phyloP scores from a whole-genome alignment of 768 basidiomycete species.

The Tremella mesenterica region DNA sequence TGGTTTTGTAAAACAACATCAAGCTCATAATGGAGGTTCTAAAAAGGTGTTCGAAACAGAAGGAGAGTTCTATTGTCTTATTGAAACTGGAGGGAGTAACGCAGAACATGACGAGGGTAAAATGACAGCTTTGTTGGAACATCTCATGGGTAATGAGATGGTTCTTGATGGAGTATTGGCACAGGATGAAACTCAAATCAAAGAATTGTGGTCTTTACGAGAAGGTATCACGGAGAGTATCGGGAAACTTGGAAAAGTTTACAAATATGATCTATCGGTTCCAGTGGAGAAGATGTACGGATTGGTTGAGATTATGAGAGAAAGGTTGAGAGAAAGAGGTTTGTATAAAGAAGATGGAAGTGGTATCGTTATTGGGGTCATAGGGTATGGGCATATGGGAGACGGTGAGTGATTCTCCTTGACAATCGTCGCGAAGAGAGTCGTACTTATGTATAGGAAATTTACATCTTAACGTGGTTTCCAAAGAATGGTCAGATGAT shows the following conservation, averaged over 20 bases:
- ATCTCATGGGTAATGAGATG: conserved; percentile 64
- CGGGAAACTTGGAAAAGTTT: conserved; percentile 76
- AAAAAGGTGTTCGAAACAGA: conserved; percentile 65
- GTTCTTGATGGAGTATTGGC: conserved; percentile 86
- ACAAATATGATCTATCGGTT: conserved; percentile 94
- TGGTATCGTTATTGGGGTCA: conserved; percentile 60
- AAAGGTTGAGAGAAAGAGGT: conserved; percentile 52
- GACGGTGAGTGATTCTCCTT: conserved; percentile 61
- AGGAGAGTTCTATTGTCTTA: conserved; percentile 73
- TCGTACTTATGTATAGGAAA: conserved; percentile 55
- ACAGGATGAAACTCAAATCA: conserved; percentile 80
- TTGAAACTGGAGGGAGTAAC: conserved; percentile 89
- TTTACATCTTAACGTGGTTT: conserved; percentile 83
- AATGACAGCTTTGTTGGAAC: conserved; percentile 67
- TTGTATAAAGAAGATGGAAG: conserved; percentile 52
- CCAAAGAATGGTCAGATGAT: conserved; percentile 69
- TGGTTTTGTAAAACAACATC: conserved; percentile 49
- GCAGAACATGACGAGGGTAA: conserved; percentile 93
- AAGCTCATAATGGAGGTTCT: conserved; percentile 63
- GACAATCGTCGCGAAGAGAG: not conserved
- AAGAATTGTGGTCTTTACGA: conserved; percentile 80
- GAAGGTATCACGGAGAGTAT: conserved; percentile 88
- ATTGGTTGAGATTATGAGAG: conserved; percentile 71
- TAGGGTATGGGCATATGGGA: conserved; percentile 94
- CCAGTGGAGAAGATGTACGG: conserved; percentile 77